Conservation (phyloP, 2,329 filamentous ascomycete species). For the Thelonectria rubi region DNA sequence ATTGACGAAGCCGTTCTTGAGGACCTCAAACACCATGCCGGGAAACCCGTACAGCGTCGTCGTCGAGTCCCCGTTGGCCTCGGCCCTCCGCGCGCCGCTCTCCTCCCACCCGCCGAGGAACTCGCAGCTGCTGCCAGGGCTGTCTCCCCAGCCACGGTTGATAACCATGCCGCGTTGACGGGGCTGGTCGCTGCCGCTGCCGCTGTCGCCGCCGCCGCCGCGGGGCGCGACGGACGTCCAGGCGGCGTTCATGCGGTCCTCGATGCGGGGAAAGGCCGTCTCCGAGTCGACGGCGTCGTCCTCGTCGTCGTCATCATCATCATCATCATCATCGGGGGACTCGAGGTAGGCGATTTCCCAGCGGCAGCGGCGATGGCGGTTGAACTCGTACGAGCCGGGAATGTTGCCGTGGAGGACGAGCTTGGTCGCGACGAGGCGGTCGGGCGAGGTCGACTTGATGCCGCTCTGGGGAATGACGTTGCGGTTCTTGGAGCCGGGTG, state of each 20-base stretch:
- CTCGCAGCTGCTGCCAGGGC: slow-evolving; percentile 88
- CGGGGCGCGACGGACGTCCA: slow-evolving; percentile 75
- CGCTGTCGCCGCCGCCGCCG: slow-evolving; percentile 56
- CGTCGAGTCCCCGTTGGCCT: slow-evolving; percentile 65
- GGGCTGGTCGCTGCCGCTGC: slow-evolving; percentile 57
- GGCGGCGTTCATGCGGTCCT: slow-evolving; percentile 70
- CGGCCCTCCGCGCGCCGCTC: slow-evolving; percentile 64
- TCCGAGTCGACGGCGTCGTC: slow-evolving; percentile 73
- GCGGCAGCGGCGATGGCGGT: slow-evolving; percentile 86
- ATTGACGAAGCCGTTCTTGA: slow-evolving; percentile 91
- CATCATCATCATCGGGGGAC: slow-evolving; percentile 53
- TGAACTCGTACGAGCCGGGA: slow-evolving; percentile 95
- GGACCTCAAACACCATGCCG: slow-evolving; percentile 91
- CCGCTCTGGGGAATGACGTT: slow-evolving; percentile 39
- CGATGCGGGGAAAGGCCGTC: slow-evolving; percentile 78
- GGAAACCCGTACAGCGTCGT: slow-evolving; percentile 95
- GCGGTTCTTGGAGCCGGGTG: slow-evolving; percentile 51
- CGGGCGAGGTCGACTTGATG: slow-evolving; percentile 57
- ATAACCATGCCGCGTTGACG: slow-evolving; percentile 82
- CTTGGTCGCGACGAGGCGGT: slow-evolving; percentile 86
- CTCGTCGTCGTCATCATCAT: slow-evolving; percentile 27
- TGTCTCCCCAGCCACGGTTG: slow-evolving; percentile 91
- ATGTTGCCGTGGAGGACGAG: slow-evolving; percentile 94
- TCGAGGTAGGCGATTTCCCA: slow-evolving; percentile 78
- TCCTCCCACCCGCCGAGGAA: slow-evolving; percentile 89